phyloP scores from a whole-genome alignment of 2,329 filamentous ascomycete genomes.

The Endocalyx cinctus region DNA sequence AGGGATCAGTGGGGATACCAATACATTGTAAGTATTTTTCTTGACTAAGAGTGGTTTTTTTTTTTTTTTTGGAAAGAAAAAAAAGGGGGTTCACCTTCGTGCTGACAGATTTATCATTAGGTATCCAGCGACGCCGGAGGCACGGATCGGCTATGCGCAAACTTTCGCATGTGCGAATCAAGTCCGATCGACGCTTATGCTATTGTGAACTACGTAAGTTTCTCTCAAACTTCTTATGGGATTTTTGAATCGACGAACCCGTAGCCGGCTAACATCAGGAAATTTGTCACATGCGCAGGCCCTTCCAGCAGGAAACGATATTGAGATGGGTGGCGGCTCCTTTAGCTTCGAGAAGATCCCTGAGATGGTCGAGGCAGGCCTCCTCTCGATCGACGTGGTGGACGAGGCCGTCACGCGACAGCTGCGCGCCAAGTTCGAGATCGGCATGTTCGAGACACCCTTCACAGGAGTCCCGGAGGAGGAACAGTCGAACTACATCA shows the following conservation, averaged over 20 bases:
- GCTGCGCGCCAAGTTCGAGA: slow-evolving; percentile 62
- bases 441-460: slow-evolving; percentile 68
- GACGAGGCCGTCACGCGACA: slow-evolving; percentile 62
- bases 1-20: slow-evolving; percentile 70
- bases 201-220: slow-evolving; percentile 51
- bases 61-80: slow-evolving; percentile 2
- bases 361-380: slow-evolving; percentile 56
- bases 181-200: slow-evolving; percentile 60
- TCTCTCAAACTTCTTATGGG: not conserved
- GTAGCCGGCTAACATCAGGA: no score
- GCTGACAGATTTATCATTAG: slow-evolving; percentile 14
- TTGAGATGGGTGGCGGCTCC: slow-evolving; percentile 73
- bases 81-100: no score
- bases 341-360: slow-evolving; percentile 67
- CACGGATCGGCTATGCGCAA: slow-evolving; percentile 61
- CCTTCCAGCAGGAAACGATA: slow-evolving; percentile 64
- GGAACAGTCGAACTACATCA: slow-evolving; percentile 54
- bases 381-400: slow-evolving; percentile 54
- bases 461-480: slow-evolving; percentile 54
- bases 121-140: slow-evolving; percentile 63
- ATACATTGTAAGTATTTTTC: slow-evolving; percentile 50
- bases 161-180: slow-evolving; percentile 59
- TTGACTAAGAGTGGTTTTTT: slow-evolving; percentile 10
- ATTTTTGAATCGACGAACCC: no score
- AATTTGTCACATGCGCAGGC: slow-evolving; percentile 31